Evolutionary conservation across 148 eudicot species (phyloP).

Genomic region (Heliosperma pusillum): DNA sequence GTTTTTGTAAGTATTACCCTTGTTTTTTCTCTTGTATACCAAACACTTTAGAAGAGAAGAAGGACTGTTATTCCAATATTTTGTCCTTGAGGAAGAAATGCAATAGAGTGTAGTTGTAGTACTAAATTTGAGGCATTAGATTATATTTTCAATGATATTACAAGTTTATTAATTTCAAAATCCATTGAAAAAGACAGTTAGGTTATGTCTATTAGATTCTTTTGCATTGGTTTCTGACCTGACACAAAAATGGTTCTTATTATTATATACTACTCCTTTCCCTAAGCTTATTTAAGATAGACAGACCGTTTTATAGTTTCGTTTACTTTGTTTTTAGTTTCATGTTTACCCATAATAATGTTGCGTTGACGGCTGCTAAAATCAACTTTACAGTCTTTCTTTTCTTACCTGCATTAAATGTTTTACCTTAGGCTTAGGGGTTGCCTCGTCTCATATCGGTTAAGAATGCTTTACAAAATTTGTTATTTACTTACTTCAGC

Average conservation of each 20-base stretch:
- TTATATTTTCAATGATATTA: constrained; percentile 33
- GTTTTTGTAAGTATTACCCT: constrained; percentile 32
- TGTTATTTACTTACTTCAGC: too few species aligned
- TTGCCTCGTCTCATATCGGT: too few species aligned
- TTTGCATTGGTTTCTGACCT: constrained; percentile 41
- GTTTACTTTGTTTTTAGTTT: constrained; percentile 1
- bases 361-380: constrained; percentile 17
- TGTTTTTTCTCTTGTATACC: constrained; percentile 40
- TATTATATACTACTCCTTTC: constrained; percentile 13
- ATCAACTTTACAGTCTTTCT: constrained; percentile 7
- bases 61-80: constrained; percentile 46
- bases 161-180: constrained; percentile 11
- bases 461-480: too few species aligned
- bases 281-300: constrained; percentile 11
- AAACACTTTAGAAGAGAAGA: neutral
- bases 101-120: neutral
- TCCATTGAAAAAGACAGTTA: constrained; percentile 30
- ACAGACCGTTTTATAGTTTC: neutral
- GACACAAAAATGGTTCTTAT: constrained; percentile 35
- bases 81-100: constrained; percentile 47
- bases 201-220: constrained; percentile 32
- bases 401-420: neutral
- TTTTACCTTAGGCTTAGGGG: too few species aligned
- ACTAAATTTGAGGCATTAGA: constrained; percentile 20
- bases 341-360: constrained; percentile 19